Base-by-base conservation (phyloP, 2,329 filamentous ascomycete genomes). In the Neoascochyta sp. region DNA sequence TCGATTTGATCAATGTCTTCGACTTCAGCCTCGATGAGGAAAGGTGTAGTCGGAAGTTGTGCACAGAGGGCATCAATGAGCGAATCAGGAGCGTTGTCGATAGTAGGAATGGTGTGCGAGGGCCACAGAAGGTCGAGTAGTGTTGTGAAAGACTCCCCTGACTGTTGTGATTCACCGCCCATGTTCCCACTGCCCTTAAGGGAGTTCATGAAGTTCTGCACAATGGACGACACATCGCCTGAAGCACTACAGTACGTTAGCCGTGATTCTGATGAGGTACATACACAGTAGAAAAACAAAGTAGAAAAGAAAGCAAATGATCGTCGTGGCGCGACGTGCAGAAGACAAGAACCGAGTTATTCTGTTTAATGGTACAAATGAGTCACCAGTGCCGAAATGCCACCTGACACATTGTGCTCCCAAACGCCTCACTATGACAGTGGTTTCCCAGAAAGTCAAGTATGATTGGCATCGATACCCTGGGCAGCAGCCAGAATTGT, bases 121-220 rank as follows among this genome's bases (percentile, higher is more conserved):
- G 88, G 77, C 27, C 83, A 78, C 20, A 98, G 77, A 4, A 98
- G 80, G 55, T 96, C 90, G 52, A 81, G 81, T 27, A 98, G 78
- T 16, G 88, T 81, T 9, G 89, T 90, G 60, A 85, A 95, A 0
- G 80, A 69, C 47, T 82, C 79, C 47, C 81, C 67, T 22, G 32
- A 23, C 23, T 44, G 45, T 25, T 45, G 41, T 27, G 66, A 60
- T 10, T 63, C 60, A 40, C 61, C 60, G 43, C 67, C 54, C 27
- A 66, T 43, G 27, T 64, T 61, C 16, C 69, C 61, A 20, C 18
- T 20, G 36, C 78, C 75, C 54, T 81, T 78, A 42, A 96, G 71
- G 4, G 90, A 95, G 40, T 83, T 78, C 50, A 96, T 75, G 62
- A 98, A 89, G 65, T 90, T 89, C 57, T 87, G 84, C 45, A 96